phyloP scores from a whole-genome alignment of 345 rosid species.

The Rhodamnia argentea region DNA sequence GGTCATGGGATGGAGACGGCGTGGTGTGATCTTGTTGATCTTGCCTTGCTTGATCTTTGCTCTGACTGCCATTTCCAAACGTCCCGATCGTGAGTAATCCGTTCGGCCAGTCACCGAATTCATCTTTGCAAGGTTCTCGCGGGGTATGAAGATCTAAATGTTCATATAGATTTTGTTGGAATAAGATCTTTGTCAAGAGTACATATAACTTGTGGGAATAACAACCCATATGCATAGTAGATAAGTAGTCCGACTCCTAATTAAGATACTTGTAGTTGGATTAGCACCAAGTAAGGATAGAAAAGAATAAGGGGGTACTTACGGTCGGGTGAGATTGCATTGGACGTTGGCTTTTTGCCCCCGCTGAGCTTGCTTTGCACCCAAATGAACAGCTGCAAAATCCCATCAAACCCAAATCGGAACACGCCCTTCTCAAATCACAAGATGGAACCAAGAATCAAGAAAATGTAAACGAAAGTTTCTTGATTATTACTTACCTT shows the following conservation, averaged over 20 bases:
- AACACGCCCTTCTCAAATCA: not conserved
- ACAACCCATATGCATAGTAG: not conserved
- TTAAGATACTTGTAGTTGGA: not conserved
- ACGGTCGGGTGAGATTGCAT: constrained; percentile 19
- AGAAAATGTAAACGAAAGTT: not conserved
- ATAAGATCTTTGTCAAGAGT: not conserved
- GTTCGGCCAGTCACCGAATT: constrained; percentile 54
- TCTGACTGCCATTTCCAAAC: constrained; percentile 35
- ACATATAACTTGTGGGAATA: not conserved
- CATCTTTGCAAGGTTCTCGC: constrained; percentile 28
- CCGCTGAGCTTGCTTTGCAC: constrained; percentile 48
- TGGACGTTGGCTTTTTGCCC: constrained; percentile 8
- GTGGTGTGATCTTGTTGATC: constrained; percentile 1
- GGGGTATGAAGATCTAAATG: not conserved
- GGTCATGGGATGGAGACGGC: not conserved
- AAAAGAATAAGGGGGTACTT: constrained; percentile 5
- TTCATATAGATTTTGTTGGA: not conserved
- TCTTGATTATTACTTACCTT: constrained; percentile 15
- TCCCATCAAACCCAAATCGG: not conserved
- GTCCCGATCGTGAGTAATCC: constrained; percentile 75
- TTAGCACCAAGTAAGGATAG: not conserved
- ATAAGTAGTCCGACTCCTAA: not conserved
- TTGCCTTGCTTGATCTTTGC: constrained; percentile 8
- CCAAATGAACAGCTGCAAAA: constrained; percentile 57
- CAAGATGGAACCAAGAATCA: not conserved